Evolutionary conservation across 768 basidiomycete species (phyloP).

Genomic region (Lactarius indigo): DNA sequence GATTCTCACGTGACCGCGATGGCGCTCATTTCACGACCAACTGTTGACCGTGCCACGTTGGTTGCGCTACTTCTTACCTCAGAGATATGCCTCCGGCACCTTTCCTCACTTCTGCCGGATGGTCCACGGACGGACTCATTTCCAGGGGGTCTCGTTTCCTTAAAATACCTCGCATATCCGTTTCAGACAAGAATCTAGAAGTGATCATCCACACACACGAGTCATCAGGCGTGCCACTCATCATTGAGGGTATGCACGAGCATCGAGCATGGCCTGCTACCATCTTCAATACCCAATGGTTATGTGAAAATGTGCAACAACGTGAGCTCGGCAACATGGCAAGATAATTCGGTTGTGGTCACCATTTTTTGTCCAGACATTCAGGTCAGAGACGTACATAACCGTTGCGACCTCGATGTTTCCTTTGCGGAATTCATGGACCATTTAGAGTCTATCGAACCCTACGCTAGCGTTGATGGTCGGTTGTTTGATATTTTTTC

Average conservation of each 20-base stretch:
- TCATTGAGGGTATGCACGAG: conserved; percentile 60
- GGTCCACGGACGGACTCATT: conserved; percentile 48
- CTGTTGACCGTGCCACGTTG: not conserved
- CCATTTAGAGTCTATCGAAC: conserved; percentile 5
- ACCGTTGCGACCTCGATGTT: conserved; percentile 51
- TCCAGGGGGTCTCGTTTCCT: conserved; percentile 40
- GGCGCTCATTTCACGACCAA: no score
- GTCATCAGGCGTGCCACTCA: conserved; percentile 54
- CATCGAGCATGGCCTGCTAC: conserved; percentile 51
- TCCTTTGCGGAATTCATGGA: conserved; percentile 50
- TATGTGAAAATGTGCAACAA: conserved; percentile 35
- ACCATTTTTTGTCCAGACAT: conserved; percentile 42
- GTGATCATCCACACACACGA: conserved; percentile 34
- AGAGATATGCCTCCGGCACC: conserved; percentile 4
- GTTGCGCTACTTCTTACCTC: not conserved
- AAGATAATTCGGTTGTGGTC: not conserved
- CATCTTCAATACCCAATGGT: conserved; percentile 55
- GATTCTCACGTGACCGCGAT: conserved; percentile 7
- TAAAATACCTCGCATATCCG: conserved; percentile 39
- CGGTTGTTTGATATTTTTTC: conserved; percentile 1
- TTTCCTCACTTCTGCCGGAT: conserved; percentile 33
- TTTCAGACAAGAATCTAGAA: conserved; percentile 28
- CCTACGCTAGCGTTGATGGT: conserved; percentile 12
- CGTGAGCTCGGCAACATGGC: conserved; percentile 9
- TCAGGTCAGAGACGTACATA: conserved; percentile 59